Percentiles rank a stretch among this genome's conserved stretches.
Conservation (phyloP, 2,329 filamentous ascomycete genomes). For the Calonectria crousiana region DNA sequence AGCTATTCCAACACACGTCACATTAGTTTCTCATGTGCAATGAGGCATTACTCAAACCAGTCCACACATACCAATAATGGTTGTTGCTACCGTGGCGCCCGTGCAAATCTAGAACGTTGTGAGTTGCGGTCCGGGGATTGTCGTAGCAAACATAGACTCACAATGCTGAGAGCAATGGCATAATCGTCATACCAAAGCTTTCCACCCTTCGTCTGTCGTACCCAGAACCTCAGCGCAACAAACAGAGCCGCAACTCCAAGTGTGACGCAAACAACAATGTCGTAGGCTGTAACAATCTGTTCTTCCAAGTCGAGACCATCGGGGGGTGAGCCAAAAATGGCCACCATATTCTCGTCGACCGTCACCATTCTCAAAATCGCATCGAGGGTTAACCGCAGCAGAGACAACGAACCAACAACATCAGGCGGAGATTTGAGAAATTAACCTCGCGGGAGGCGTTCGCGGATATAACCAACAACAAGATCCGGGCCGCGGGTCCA, state of each 20-base stretch:
- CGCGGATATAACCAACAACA: neutral
- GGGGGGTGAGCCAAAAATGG: conserved; percentile 23
- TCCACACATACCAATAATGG: conserved; percentile 19
- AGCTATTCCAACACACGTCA: neutral
- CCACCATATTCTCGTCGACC: conserved; percentile 14
- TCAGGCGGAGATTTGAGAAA: neutral
- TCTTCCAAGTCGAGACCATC: conserved; percentile 18
- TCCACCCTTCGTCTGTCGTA: conserved; percentile 17
- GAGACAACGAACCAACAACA: conserved; percentile 19
- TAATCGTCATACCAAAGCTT: conserved; percentile 25
- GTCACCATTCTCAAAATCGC: conserved; percentile 12
- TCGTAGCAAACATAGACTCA: neutral
- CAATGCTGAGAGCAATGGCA: conserved; percentile 20
- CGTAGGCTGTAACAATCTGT: conserved; percentile 17
- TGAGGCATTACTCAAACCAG: no score
- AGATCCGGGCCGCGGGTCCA: conserved; percentile 2
- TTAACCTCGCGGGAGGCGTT: neutral
- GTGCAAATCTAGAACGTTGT: neutral
- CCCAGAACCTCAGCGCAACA: conserved; percentile 20
- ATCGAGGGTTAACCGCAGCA: neutral
- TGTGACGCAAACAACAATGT: conserved; percentile 23
- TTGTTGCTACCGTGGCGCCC: conserved; percentile 19
- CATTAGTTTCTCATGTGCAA: neutral
- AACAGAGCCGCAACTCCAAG: conserved; percentile 11
- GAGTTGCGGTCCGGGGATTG: neutral